phyloP scores from a whole-genome alignment of 2,329 filamentous ascomycete species.

The Fusarium stilboides region DNA sequence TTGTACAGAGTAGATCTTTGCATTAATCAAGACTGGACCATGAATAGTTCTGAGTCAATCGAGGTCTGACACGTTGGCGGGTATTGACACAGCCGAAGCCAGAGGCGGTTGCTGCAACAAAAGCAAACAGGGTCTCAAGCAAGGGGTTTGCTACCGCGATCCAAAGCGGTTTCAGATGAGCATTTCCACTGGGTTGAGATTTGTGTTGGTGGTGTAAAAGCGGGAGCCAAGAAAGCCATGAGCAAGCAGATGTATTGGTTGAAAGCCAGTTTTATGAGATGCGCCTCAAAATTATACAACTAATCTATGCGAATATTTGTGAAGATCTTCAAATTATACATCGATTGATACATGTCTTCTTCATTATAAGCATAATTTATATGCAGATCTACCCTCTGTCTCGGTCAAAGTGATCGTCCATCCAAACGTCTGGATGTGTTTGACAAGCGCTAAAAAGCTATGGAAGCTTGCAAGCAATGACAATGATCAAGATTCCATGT shows the following conservation, averaged over 20 bases:
- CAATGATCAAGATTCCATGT: background rate
- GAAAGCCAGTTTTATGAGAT: background rate
- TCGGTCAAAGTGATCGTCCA: too few relatives aligned
- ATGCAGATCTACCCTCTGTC: too few relatives aligned
- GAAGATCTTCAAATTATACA: background rate
- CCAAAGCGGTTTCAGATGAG: slow-evolving; percentile 36
- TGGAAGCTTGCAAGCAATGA: background rate
- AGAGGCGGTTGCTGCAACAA: slow-evolving; percentile 22
- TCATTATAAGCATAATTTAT: background rate
- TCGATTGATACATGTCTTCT: background rate
- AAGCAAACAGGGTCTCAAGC: slow-evolving; percentile 22
- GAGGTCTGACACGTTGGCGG: slow-evolving; percentile 33
- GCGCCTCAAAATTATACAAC: too few relatives aligned
- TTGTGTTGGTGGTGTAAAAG: slow-evolving; percentile 23
- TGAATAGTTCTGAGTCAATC: slow-evolving; percentile 27
- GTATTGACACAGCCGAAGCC: slow-evolving; percentile 21
- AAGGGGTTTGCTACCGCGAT: slow-evolving; percentile 27
- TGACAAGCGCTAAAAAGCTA: background rate
- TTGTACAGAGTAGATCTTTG: background rate
- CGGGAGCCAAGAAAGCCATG: background rate
- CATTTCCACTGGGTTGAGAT: background rate
- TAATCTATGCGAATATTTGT: too few relatives aligned
- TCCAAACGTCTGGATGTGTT: background rate
- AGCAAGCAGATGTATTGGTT: background rate
- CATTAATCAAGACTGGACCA: slow-evolving; percentile 16